Evolutionary conservation across 2,329 filamentous ascomycete genomes (phyloP).

Genomic region (Delphinella strobiligena): DNA sequence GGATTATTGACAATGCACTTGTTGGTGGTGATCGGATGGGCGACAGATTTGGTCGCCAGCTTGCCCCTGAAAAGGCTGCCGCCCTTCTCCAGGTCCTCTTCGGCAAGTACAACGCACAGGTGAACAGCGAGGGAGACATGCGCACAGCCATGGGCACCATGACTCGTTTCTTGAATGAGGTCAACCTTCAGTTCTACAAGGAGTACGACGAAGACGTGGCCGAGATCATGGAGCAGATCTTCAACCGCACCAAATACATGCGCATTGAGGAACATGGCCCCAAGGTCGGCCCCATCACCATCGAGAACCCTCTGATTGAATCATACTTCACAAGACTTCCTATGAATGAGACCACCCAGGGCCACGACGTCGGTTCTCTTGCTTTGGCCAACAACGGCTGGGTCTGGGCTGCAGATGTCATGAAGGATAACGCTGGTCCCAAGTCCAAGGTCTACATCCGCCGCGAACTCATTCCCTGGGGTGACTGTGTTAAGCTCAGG

Average conservation of each 20-base stretch:
- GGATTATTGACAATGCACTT: constrained; percentile 58
- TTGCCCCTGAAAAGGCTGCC: constrained; percentile 60
- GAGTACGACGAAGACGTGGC: constrained; percentile 80
- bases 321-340: constrained; percentile 89
- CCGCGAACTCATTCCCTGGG: constrained; percentile 94
- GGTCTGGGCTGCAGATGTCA: constrained; percentile 95
- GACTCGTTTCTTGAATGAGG: constrained; percentile 58
- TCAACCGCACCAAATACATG: constrained; percentile 89
- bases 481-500: constrained; percentile 92
- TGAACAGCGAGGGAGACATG: constrained; percentile 37
- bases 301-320: constrained; percentile 74
- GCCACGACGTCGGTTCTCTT: constrained; percentile 63
- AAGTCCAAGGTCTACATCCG: constrained; percentile 87
- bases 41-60: constrained; percentile 60
- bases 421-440: constrained; percentile 86
- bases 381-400: constrained; percentile 92
- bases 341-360: constrained; percentile 61
- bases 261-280: constrained; percentile 88
- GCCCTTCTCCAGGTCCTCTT: constrained; percentile 55
- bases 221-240: constrained; percentile 80
- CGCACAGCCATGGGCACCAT: constrained; percentile 41
- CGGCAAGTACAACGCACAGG: constrained; percentile 52
- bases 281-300: constrained; percentile 66
- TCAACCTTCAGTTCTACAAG: constrained; percentile 80
- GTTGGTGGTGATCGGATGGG: constrained; percentile 62